phyloP scores from a whole-genome alignment of 805 yeast genomes.

The Ogataea ganodermae region DNA sequence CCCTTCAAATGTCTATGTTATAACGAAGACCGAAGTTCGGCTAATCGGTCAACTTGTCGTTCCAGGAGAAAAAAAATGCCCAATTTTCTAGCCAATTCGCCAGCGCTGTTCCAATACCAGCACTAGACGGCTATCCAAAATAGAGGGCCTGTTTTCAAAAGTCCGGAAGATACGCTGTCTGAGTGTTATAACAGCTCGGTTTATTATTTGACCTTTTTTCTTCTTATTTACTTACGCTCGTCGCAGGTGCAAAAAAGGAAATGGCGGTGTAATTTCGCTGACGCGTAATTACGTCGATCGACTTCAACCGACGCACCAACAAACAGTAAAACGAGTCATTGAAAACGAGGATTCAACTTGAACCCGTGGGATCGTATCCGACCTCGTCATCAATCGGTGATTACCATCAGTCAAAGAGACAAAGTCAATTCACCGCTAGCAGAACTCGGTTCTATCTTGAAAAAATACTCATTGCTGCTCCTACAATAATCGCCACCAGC shows the following conservation, averaged over 20 bases:
- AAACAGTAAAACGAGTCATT: not conserved
- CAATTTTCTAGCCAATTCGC: constrained; percentile 1
- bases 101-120: not conserved
- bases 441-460: too few relatives aligned
- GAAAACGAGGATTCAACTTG: too few relatives aligned
- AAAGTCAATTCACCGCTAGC: too few relatives aligned
- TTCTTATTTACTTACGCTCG: not conserved
- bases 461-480: too few relatives aligned
- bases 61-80: not conserved
- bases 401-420: too few relatives aligned
- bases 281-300: too few relatives aligned
- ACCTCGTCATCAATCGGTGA: too few relatives aligned
- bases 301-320: not conserved
- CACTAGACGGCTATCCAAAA: not conserved
- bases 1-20: not conserved
- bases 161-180: too few relatives aligned
- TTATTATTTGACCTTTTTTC: constrained; percentile 5
- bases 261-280: constrained; percentile 2
- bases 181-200: too few relatives aligned
- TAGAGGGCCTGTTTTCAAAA: not conserved
- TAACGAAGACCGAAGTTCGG: constrained; percentile 1
- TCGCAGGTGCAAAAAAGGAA: not conserved
- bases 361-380: too few relatives aligned
- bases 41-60: not conserved
- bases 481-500: too few relatives aligned